phyloP scores from a whole-genome alignment of 176 grass and related monocot species.

The Oryza officinalis region DNA sequence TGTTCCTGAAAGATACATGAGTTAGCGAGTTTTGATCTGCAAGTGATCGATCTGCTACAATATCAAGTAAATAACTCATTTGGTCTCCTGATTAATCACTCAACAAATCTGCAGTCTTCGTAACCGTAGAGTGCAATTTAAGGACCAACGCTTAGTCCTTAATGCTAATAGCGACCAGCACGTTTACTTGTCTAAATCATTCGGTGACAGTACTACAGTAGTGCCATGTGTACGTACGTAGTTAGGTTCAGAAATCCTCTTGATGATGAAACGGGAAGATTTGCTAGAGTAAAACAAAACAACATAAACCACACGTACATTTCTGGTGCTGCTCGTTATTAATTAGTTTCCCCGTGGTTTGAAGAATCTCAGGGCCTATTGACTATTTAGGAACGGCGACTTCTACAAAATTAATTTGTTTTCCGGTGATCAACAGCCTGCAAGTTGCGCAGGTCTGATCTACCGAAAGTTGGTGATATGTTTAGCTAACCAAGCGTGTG shows the following conservation, averaged over 20 bases:
- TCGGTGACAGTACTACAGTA: not conserved
- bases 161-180: not conserved
- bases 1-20: constrained; percentile 40
- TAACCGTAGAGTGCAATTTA: constrained; percentile 27
- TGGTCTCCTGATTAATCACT: constrained; percentile 21
- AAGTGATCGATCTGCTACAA: not conserved
- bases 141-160: constrained; percentile 9
- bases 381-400: not conserved
- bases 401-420: not conserved
- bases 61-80: not conserved
- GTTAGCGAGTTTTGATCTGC: not conserved
- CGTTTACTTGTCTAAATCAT: constrained; percentile 12
- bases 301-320: not conserved
- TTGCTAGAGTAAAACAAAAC: not conserved
- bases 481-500: constrained; percentile 24
- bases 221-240: not conserved
- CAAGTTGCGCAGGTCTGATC: not conserved
- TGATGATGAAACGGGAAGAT: not conserved
- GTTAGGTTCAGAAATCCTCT: not conserved
- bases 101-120: not conserved
- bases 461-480: not conserved
- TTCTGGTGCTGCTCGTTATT: not conserved
- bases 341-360: not conserved
- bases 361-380: not conserved
- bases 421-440: not conserved